Base-by-base conservation (phyloP, 2,329 filamentous ascomycete genomes). In the Cladosporium sp. region DNA sequence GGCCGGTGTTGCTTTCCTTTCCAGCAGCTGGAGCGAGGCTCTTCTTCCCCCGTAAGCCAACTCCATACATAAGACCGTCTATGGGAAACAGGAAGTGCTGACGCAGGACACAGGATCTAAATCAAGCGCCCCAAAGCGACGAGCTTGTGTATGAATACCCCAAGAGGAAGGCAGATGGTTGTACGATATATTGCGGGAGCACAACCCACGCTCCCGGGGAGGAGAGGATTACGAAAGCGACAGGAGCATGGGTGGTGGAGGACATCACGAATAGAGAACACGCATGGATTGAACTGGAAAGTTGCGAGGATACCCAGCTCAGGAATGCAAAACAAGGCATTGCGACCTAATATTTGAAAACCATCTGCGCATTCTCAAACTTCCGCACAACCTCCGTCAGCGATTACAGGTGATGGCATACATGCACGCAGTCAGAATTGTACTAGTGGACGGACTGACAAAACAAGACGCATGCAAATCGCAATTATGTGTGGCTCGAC, bases 1-100 rank as follows among this genome's bases (percentile, higher is more conserved):
- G 82, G 78, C 81, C 61, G 82, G 82, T 66, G 82, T 85, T 44
- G 78, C 82, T 7, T 85, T 85, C 72, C 70, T 85, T 53, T 79
- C 82, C 72, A 83, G 81, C 75, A 83, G 80, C 76, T 84, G 81
- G 81, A 80, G 79, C 69, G 83, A 85, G 76, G 76, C 83, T 63
- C 73, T 85, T 6, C 75, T 83, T 11, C 81, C 82, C 57, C 79
- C 81, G 76, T 84, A 78, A 78, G 79, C 73, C 12, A 26, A 12
- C 18, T 5, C 5, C 1, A 16, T 16, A 23, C 23, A n/a, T 11
- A 29, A 5, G 28, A 26, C 23, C 7, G 35, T 31, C 37, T 3
- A 12, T 61, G 21, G 2, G 23, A 31, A 14, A 10, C 21, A 1
- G 12, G 14, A 55, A 33, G 29, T 33, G 18, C 60, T 63, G 29